Base-by-base conservation (phyloP, 805 yeast species). In the Ogataea kodamae region DNA sequence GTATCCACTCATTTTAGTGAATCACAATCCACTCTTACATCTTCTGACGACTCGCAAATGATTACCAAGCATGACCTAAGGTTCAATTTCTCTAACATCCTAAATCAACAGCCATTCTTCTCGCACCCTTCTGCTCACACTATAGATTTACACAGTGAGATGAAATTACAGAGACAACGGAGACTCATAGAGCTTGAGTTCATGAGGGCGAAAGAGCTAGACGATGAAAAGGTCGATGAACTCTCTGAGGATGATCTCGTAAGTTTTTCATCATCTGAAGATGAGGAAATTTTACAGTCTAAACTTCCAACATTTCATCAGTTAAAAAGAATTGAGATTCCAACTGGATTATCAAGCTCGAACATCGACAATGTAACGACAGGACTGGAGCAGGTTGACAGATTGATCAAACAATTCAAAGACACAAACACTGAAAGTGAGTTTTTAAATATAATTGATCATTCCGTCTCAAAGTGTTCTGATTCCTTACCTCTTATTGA, bases 141-240 rank as follows among this genome's bases (percentile, higher is more conserved):
- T 4, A 46, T 54, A 13, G 57, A 54, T 29, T 20, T 51, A 3
- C 43, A 49, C 35, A 41, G 49, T 19, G 56, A 54, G 28, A 51
- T 55, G 57, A 55, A 52, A 30, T 42, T 55, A 11, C 59, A 54
- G 36, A 50, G 59, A 28, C 61, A 55, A 27, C 49, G 50, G 31
- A 37, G 59, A 27, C 40, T 55, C 18, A 40, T 55, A 9, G 55
- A 55, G 28, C 30, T 55, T 21, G 59, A 50, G 14, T 38, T 51
- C 11, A 30, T 46, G 18, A 40, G 45, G 18, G 40, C 39, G 9
- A 36, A 39, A 10, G 54, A 49, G 25, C 18, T 42, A 18, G 45
- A 40, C 5, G 42, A 40, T 22, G 45, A 36, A 8, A 41, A 33
- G n/a, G 35, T 33, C 8, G 39, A 39, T 5, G 25, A 27, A 12